phyloP scores from a whole-genome alignment of 768 basidiomycete genomes.

The Suillus lakei region DNA sequence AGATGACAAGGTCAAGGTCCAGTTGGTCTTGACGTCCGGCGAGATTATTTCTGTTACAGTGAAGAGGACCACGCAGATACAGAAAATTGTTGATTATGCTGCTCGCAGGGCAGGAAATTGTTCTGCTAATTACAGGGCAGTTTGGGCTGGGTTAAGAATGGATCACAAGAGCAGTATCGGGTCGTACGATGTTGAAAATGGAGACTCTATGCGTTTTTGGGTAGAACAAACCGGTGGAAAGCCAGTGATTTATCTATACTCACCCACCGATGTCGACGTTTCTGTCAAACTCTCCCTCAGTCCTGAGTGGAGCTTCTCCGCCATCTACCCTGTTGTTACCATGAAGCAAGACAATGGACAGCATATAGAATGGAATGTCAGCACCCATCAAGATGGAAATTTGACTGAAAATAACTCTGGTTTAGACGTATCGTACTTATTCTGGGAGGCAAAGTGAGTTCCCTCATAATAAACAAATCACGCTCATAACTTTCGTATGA shows the following conservation, averaged over 20 bases:
- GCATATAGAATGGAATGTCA: background rate
- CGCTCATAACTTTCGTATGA: background rate
- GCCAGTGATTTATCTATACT: slow-evolving; percentile 9
- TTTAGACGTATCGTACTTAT: background rate
- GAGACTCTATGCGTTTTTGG: background rate
- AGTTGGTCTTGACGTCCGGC: background rate
- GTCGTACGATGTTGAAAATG: background rate
- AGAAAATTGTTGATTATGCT: background rate
- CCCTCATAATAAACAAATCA: background rate
- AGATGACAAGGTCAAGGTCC: background rate
- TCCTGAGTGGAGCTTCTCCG: slow-evolving; percentile 6
- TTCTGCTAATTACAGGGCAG: background rate
- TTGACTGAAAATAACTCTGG: background rate
- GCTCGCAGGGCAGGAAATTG: background rate
- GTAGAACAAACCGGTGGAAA: background rate
- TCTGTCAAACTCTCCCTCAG: background rate
- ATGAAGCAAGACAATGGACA: background rate
- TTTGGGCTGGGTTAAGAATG: background rate
- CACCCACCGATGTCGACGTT: background rate
- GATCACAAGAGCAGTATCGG: background rate
- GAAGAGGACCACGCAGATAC: background rate
- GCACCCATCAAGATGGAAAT: background rate
- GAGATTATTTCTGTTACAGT: background rate
- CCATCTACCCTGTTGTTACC: background rate
- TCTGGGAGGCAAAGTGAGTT: background rate